phyloP scores from a whole-genome alignment of 257 asterid species.

The Penstemon newberryi region DNA sequence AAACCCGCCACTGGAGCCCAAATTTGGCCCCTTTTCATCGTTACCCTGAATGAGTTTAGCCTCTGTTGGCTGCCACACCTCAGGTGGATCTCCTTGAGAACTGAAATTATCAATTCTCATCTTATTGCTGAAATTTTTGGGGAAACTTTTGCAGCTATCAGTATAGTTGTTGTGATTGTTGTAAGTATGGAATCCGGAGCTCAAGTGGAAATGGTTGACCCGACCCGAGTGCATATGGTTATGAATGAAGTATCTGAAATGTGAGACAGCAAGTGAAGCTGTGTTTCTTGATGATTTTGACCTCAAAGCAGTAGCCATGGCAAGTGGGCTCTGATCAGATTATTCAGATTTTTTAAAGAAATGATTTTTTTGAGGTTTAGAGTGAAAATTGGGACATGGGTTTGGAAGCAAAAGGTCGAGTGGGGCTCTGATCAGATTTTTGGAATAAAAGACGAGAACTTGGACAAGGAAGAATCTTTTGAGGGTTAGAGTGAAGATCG shows the following conservation, averaged over 20 bases:
- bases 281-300: conserved; percentile 73
- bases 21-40: conserved; percentile 47
- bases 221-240: conserved; percentile 52
- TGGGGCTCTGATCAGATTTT: too few relatives aligned
- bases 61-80: conserved; percentile 97
- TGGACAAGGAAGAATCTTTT: too few relatives aligned
- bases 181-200: conserved; percentile 41
- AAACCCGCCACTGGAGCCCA: conserved; percentile 60
- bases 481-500: neutral
- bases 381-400: neutral
- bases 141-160: conserved; percentile 32
- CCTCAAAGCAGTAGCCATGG: conserved; percentile 87
- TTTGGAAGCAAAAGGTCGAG: too few relatives aligned
- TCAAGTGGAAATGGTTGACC: conserved; percentile 43
- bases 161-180: conserved; percentile 19
- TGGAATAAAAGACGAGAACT: too few relatives aligned
- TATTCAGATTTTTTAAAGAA: neutral
- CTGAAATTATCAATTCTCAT: conserved; percentile 40
- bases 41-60: conserved; percentile 55
- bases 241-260: conserved; percentile 69
- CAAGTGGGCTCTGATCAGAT: neutral
- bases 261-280: conserved; percentile 65
- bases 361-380: conserved; percentile 10
- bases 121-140: conserved; percentile 31
- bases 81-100: conserved; percentile 95